Base-by-base conservation (phyloP, 2,329 filamentous ascomycete genomes). In the Arthroderma sp. region DNA sequence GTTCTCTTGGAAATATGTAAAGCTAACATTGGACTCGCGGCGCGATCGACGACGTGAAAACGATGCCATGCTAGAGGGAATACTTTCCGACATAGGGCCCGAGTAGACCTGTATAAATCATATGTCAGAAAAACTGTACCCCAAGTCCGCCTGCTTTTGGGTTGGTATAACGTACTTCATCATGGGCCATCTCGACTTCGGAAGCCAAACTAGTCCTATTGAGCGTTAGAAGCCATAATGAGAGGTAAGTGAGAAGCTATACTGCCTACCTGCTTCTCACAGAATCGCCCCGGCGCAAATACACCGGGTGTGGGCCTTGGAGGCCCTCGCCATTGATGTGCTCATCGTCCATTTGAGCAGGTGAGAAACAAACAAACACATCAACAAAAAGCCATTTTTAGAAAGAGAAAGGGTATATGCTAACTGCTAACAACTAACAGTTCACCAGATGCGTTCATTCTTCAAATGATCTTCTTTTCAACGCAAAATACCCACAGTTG, bases 161-260 rank as follows among this genome's bases (percentile, higher is more conserved):
- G 15, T 22, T 22, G 15, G 27, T 9, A 6, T 53, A 47, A 56
- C 65, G 43, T 59, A 91, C 85, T 76, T 96, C 89, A 61, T 94
- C 86, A 42, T 93, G 86, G 15, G 91, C 89, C 91, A 98, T 96
- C 62, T 95, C 89, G n/a, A 96, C 88, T 64, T 94, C 86, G 53
- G 86, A 86, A 55, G 94, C 82, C 54, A 95, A 81, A 65, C 86
- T 94, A 27, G 46, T 53, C 30, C 50, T 50, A 41, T 15, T 33
- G 37, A 40, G 4, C 4, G 33, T 40, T 15, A 40, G 36, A 41
- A 3, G 9, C 22, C 11, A 8, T 9, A 36, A 32, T 15, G 28
- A 31, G 32, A 31, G 39, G 11, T 29, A 27, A 10, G 30, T 34
- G 27, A 40, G 48, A 22, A 29, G 6, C 33, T 41, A 42, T 43